Evolutionary conservation across 2,329 filamentous ascomycete species (phyloP), one percentile per base, ranked within the genome.

Genomic region (Xylogone sp.): DNA sequence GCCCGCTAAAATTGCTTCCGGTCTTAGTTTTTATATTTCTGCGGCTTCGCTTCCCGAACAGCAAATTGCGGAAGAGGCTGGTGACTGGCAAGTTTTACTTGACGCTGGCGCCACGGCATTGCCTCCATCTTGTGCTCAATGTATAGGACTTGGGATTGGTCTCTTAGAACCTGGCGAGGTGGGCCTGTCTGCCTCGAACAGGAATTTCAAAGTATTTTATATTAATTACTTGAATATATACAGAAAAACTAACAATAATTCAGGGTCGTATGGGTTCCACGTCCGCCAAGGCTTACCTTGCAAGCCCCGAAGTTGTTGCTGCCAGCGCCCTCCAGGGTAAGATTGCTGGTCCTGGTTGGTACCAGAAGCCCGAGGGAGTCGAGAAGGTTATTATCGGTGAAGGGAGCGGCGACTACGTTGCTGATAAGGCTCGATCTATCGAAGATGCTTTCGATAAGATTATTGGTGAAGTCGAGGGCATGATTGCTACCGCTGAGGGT

Each of bases 181-280:
- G 9, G 91, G 91, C 20, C 92, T 97, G 59, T 85, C 79, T 54
- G 89, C 90, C 0, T 84, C 78, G 48, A 97, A 97, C 74, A 78
- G 92, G 10, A 96, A 96, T 69, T 97, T 92, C 76, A 91, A 92
- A n/a, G n/a, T n/a, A n/a, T n/a, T n/a, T n/a, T n/a, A n/a, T n/a
- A n/a, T n/a, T n/a, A n/a, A n/a, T n/a, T n/a, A n/a, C n/a, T n/a
- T n/a, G n/a, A n/a, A n/a, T n/a, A n/a, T n/a, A n/a, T n/a, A n/a
- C n/a, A n/a, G n/a, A n/a, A n/a, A n/a, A n/a, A n/a, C n/a, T n/a
- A n/a, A n/a, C n/a, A n/a, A n/a, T n/a, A n/a, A n/a, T n/a, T n/a
- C n/a, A n/a, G 69, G 92, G 91, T 0, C 83, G 92, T 2, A 95
- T 97, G 88, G 92, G 92, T 2, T 86, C 81, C 13, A 83, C 80